A percentile compares a stretch with the other conserved stretches of the same genome.
phyloP scores from a whole-genome alignment of 345 rosid species.

The Brassica carinata region DNA sequence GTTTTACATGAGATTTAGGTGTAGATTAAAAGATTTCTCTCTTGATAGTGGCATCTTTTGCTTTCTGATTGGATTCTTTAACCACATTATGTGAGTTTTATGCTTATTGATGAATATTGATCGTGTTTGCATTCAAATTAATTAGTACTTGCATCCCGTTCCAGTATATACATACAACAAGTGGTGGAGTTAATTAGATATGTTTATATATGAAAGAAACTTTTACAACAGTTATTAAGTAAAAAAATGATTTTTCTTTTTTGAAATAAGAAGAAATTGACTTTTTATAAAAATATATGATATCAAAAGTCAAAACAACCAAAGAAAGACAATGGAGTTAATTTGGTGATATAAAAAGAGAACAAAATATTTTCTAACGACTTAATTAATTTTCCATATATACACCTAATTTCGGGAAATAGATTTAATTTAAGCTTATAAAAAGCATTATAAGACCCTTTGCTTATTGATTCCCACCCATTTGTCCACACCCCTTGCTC shows the following conservation, averaged over 20 bases:
- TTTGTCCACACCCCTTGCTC: not conserved
- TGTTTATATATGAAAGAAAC: too few relatives aligned
- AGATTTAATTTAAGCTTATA: not conserved
- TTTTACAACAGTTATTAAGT: too few relatives aligned
- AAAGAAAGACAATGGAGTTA: not conserved
- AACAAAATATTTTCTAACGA: not conserved
- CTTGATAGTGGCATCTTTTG: not conserved
- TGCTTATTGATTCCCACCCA: not conserved
- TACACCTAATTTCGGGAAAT: not conserved
- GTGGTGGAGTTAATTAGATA: too few relatives aligned
- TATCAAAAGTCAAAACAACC: too few relatives aligned
- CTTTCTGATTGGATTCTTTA: not conserved
- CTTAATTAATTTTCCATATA: not conserved
- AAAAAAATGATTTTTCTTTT: too few relatives aligned
- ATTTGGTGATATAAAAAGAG: not conserved
- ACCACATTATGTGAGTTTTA: not conserved
- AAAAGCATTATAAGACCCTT: not conserved
- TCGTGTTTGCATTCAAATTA: not conserved
- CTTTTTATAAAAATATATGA: too few relatives aligned
- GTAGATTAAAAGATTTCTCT: not conserved
- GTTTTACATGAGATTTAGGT: not conserved
- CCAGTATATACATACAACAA: too few relatives aligned
- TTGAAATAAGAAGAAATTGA: too few relatives aligned
- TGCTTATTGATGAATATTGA: not conserved
- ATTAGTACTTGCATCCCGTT: not conserved